Evolutionary conservation across 2,329 filamentous ascomycete genomes (phyloP).

Genomic region (Xylariaceae sp.): DNA sequence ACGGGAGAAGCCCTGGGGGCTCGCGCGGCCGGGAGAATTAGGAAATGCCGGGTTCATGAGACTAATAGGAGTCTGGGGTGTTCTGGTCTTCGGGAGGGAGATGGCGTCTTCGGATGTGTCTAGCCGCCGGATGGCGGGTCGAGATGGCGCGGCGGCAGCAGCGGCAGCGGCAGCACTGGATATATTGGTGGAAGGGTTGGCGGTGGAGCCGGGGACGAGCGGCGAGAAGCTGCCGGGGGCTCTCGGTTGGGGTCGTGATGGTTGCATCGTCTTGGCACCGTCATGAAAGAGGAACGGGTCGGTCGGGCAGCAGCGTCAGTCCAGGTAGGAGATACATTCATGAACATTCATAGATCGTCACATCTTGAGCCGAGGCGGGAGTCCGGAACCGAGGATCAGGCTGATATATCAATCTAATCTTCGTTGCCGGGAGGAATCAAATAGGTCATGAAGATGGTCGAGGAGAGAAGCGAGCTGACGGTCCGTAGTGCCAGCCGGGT

Average conservation of each 20-base stretch:
- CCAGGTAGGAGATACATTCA: not conserved
- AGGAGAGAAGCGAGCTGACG: no score
- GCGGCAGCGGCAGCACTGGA: constrained; percentile 28
- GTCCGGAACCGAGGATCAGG: constrained; percentile 17
- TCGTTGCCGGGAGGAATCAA: not conserved
- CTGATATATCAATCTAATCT: constrained; percentile 2
- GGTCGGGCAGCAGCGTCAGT: constrained; percentile 2
- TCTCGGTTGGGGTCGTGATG: constrained; percentile 31
- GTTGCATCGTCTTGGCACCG: constrained; percentile 29
- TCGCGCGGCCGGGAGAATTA: constrained; percentile 45
- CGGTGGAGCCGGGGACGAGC: constrained; percentile 28
- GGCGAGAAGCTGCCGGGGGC: constrained; percentile 51
- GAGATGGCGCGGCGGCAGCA: constrained; percentile 28
- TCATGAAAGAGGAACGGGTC: constrained; percentile 18
- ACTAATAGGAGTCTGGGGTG: constrained; percentile 34
- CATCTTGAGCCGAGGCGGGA: constrained; percentile 23
- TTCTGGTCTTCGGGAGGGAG: constrained; percentile 45
- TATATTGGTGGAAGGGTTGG: constrained; percentile 5
- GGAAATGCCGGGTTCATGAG: constrained; percentile 46
- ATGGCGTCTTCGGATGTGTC: constrained; percentile 48
- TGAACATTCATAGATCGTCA: constrained; percentile 17
- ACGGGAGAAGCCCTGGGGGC: constrained; percentile 56
- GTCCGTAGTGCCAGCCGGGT: no score
- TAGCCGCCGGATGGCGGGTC: constrained; percentile 41
- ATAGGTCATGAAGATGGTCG: not conserved